These are phyloP conservation scores for Pseudogymnoascus sp. DNA, from an alignment of 2,329 filamentous ascomycete species.

Conservation along the genomic window DNA sequence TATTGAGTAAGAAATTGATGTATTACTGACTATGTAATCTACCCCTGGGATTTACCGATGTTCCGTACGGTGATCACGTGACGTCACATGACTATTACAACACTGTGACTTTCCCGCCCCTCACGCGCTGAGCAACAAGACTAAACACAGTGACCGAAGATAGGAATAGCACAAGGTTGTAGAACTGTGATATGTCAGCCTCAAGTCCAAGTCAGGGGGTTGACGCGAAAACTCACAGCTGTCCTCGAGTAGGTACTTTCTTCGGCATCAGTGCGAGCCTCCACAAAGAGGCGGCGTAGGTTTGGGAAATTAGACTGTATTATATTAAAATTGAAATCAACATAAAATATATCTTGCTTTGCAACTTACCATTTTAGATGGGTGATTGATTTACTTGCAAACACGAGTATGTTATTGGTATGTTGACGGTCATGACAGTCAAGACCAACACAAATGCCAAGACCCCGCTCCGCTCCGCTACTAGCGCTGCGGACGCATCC, in stretches of 20 bases:
- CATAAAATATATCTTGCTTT: background rate
- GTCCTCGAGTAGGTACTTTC: conserved; percentile 90
- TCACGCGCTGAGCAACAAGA: conserved; percentile 81
- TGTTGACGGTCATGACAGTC: background rate
- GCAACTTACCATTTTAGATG: conserved; percentile 1
- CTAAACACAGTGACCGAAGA: conserved; percentile 93
- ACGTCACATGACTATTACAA: too few relatives aligned
- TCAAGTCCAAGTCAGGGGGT: background rate
- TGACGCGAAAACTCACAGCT: conserved; percentile 54
- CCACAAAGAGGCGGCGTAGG: conserved; percentile 89
- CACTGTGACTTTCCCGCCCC: conserved; percentile 26
- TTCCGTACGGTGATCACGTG: too few relatives aligned
- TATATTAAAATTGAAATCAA: background rate
- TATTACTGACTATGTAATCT: too few relatives aligned
- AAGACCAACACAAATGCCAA: background rate
- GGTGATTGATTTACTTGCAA: background rate
- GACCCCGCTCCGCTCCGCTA: background rate
- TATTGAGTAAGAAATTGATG: too few relatives aligned
- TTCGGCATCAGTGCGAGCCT: conserved; percentile 85
- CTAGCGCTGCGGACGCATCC: background rate
- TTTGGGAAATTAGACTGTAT: conserved; percentile 64
- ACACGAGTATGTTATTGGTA: background rate
- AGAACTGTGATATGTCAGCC: conserved; percentile 57
- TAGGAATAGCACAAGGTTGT: conserved; percentile 94
- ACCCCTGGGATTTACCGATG: too few relatives aligned